Evolutionary conservation across 1,139 yeast species (phyloP).

Genomic region (Debaryomyces subglobosus): DNA sequence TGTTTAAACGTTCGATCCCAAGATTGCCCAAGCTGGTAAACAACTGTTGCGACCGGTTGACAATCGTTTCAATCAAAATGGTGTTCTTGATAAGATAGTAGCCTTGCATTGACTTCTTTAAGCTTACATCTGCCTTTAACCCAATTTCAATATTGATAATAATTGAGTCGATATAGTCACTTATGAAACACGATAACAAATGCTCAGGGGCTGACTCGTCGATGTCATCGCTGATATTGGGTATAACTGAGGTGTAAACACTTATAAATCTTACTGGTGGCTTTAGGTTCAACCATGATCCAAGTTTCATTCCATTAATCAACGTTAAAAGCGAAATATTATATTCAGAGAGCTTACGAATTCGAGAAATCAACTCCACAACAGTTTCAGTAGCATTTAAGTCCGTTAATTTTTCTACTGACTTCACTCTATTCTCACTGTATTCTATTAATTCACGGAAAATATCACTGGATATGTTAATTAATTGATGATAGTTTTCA

Average conservation of each 20-base stretch:
- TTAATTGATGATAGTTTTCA: conserved; percentile 21
- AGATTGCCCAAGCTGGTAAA: conserved; percentile 59
- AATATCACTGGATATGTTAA: conserved; percentile 31
- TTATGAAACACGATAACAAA: conserved; percentile 62
- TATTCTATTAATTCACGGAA: conserved; percentile 60
- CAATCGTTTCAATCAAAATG: conserved; percentile 72
- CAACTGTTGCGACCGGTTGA: conserved; percentile 59
- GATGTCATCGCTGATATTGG: conserved; percentile 27
- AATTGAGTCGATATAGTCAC: conserved; percentile 77
- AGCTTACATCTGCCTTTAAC: conserved; percentile 42
- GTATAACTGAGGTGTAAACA: conserved; percentile 52
- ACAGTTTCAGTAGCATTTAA: conserved; percentile 71
- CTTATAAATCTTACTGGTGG: conserved; percentile 55
- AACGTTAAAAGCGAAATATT: conserved; percentile 54
- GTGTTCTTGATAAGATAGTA: conserved; percentile 72
- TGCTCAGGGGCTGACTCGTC: conserved; percentile 48
- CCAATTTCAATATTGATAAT: conserved; percentile 60
- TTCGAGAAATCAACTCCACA: conserved; percentile 63
- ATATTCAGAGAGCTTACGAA: conserved; percentile 68
- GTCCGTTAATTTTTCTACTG: conserved; percentile 51
- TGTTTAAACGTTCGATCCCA: conserved; percentile 69
- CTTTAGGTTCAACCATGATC: conserved; percentile 68
- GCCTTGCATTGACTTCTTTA: conserved; percentile 63
- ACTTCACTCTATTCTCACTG: conserved; percentile 54
- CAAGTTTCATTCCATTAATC: conserved; percentile 56